These are phyloP conservation scores for Oryza glumipatula DNA, from an alignment of 176 grass and related monocot genomes.

Conservation along the genomic window DNA sequence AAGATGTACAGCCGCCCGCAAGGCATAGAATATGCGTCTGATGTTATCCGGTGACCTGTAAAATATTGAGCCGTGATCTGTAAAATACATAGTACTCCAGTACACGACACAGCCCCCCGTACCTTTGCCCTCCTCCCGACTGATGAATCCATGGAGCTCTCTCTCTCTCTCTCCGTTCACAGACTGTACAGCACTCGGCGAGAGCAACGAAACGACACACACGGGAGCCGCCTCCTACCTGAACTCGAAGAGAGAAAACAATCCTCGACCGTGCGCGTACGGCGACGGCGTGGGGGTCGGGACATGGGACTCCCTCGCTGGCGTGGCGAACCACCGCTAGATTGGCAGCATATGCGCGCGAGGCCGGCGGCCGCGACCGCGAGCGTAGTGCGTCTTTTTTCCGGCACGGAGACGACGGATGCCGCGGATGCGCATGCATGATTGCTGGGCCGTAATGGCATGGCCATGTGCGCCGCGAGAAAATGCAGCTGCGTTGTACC, in stretches of 20 bases:
- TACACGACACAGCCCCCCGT: background rate
- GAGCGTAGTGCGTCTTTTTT: background rate
- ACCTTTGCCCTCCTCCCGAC: background rate
- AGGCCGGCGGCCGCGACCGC: no score
- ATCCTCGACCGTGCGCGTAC: background rate
- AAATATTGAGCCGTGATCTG: conserved; percentile 33
- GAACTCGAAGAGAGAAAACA: background rate
- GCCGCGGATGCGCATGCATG: background rate
- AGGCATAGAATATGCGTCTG: conserved; percentile 9
- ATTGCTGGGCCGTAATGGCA: conserved; percentile 30
- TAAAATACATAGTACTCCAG: background rate
- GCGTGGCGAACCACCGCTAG: background rate
- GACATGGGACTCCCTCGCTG: background rate
- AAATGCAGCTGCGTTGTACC: background rate
- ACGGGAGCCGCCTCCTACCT: background rate
- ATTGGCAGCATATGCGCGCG: background rate
- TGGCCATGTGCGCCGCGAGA: conserved; percentile 42
- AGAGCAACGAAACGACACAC: background rate
- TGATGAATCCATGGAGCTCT: background rate
- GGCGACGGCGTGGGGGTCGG: no score
- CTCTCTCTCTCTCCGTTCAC: background rate
- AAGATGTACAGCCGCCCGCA: background rate
- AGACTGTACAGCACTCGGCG: conserved; percentile 9
- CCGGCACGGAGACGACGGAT: background rate
- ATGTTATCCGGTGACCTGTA: conserved; percentile 1